Base-by-base conservation (phyloP, 805 yeast species). In the Torulaspora quercuum region DNA sequence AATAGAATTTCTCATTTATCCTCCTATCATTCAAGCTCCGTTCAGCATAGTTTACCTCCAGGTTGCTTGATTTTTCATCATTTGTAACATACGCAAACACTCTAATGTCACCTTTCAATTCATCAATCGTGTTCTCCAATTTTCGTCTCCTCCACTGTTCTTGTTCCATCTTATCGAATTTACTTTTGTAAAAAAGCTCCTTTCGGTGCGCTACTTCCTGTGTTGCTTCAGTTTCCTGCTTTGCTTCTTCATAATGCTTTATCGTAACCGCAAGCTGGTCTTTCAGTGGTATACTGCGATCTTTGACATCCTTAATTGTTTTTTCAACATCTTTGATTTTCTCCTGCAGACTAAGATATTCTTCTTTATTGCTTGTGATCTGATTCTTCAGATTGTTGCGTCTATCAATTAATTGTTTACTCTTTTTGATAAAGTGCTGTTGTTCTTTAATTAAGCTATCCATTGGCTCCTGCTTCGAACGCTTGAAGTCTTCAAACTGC, bases 51-150 rank as follows among this genome's bases (percentile, higher is more conserved):
- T 58, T 53, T 7, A 54, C 36, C 6, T 17, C 14, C 20, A 40
- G 7, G 15, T 22, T 14, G 12, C 23, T 18, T 18, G 25, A 14
- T 18, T 25, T 26, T 3, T 14, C 33, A 17, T 23, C 37, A 25
- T 35, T 36, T 8, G 39, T 43, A 26, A 51, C 36, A 22, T 54
- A 59, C 5, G 52, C 54, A 30, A 55, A 55, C 24, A 52, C 55
- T 11, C 72, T 50, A 4, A 64, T 49, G 15, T 50, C 53, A 1
- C 68, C 68, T 14, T 50, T 43, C 16, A 59, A 35, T 36, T 67
- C 69, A 35, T 65, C 65, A 11, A 76, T 75, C 1, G 74, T 64
- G 46, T 74, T 73, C 50, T 76, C 78, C 25, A 76, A 52, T 7
- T 64, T 59, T 44, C 71, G 61, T 39, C 72, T 60, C 19, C 69